A percentile compares a stretch with the other conserved stretches of the same genome.
These are phyloP conservation scores for Cyclotella sp. DNA, from an alignment of 108 stramenopile genomes.

Conservation along the genomic window DNA sequence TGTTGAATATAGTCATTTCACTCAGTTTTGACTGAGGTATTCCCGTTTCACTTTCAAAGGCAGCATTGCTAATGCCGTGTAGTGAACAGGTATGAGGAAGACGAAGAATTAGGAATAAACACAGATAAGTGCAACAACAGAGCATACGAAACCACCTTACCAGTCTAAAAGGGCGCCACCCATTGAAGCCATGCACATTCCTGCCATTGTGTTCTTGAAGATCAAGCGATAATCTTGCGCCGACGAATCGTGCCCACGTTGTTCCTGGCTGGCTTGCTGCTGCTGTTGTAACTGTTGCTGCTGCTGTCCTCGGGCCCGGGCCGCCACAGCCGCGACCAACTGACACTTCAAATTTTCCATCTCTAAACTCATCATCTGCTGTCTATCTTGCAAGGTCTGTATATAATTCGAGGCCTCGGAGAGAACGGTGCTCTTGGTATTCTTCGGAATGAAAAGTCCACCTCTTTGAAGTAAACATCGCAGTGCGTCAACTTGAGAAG, in stretches of 20 bases:
- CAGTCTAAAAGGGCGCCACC: slow-evolving; percentile 49
- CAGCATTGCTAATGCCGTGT: slow-evolving; percentile 1
- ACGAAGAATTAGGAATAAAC: neutral
- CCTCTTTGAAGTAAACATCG: slow-evolving; percentile 47
- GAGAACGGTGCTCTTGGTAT: slow-evolving; percentile 51
- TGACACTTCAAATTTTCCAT: slow-evolving; percentile 35
- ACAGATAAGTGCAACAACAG: neutral
- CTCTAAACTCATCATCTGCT: slow-evolving; percentile 42
- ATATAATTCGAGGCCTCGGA: slow-evolving; percentile 55
- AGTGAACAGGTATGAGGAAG: neutral
- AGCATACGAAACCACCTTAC: slow-evolving; percentile 3
- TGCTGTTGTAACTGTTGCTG: slow-evolving; percentile 3
- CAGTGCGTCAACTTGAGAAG: slow-evolving; percentile 46
- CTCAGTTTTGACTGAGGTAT: slow-evolving; percentile 9
- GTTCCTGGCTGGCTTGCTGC: neutral
- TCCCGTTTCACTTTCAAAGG: slow-evolving; percentile 26
- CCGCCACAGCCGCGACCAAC: slow-evolving; percentile 23
- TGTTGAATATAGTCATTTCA: slow-evolving; percentile 47
- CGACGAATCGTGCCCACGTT: neutral
- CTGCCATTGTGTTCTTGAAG: slow-evolving; percentile 40
- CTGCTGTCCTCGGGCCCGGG: slow-evolving; percentile 12
- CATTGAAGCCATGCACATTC: slow-evolving; percentile 52
- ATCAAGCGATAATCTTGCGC: slow-evolving; percentile 34
- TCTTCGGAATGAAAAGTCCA: slow-evolving; percentile 51
- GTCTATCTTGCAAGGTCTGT: slow-evolving; percentile 47